Evolutionary conservation across 2,329 filamentous ascomycete genomes (phyloP), one percentile per base, ranked within the genome.

Genomic region (Exophiala sideris): DNA sequence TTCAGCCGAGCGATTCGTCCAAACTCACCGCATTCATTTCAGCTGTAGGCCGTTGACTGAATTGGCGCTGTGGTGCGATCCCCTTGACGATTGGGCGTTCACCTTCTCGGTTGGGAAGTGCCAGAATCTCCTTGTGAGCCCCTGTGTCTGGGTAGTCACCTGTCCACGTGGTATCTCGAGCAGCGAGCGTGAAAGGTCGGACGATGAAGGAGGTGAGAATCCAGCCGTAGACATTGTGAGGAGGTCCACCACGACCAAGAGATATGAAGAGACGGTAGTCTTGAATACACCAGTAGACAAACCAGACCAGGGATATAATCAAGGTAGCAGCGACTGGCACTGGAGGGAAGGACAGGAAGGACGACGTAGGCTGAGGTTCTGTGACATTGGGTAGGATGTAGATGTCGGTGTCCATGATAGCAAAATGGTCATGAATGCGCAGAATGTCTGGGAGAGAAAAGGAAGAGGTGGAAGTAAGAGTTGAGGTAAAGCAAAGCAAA

Each of bases 41-140:
- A 4, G 67, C 54, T 4, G 76, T 76, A 9, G 82, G 81, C 38
- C 77, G 78, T 66, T 95, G 88, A 67, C 86, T 81, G 14, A 86
- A 76, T 70, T 95, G 89, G 2, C 89, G 81, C 65, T 95, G 89
- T 0, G 89, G 89, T 1, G 89, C 89, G 54, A 95, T 89, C 45
- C 89, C 89, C 38, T 77, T 81, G 8, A 91, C 85, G 2, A 71
- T 67, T 1, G 89, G 90, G 1, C 88, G 80, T 1, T 79, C 75
- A 0, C 86, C 86, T 2, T 70, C 66, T 0, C 89, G 84, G 52
- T 77, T 77, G 1, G 86, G 83, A 0, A 94, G 76, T 32, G 71
- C 69, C 33, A 68, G 63, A 21, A 94, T 78, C 7, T 59, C 54
- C 34, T 54, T 56, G 46, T 52, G 53, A 50, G 50, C 57, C n/a